Conservation (phyloP, 352 stramenopile genomes). For the Pythium grandisporangium region DNA sequence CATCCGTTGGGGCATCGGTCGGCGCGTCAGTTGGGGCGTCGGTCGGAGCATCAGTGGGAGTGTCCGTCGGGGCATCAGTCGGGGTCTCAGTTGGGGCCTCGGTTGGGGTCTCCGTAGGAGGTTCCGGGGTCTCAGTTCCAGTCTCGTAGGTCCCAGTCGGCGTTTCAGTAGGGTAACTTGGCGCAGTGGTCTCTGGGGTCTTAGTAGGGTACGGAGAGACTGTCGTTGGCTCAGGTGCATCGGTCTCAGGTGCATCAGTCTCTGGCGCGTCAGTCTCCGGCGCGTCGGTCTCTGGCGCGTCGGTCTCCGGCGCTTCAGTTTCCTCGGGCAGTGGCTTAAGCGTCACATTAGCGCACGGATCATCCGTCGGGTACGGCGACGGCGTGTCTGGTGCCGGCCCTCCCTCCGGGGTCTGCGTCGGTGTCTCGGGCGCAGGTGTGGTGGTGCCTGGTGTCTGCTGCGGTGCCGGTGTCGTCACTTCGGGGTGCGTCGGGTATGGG, state of each 20-base stretch:
- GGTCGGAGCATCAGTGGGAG: background rate
- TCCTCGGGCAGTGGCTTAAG: constrained; percentile 2
- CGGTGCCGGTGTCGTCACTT: background rate
- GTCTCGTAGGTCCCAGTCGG: background rate
- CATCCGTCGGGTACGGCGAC: background rate
- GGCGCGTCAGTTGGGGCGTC: background rate
- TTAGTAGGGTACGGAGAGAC: too few species aligned
- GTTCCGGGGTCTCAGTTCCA: background rate
- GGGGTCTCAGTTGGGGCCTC: background rate
- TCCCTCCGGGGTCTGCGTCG: background rate
- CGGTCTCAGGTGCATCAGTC: background rate
- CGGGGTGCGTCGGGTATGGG: too few species aligned
- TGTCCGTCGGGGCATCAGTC: background rate
- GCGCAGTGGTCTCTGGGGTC: too few species aligned
- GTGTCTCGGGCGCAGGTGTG: background rate
- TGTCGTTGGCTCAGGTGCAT: too few species aligned
- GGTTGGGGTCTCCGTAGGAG: background rate
- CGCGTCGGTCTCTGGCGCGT: background rate
- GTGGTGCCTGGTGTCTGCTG: background rate
- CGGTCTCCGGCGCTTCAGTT: background rate
- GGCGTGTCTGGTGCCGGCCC: background rate
- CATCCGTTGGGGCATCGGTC: too few species aligned
- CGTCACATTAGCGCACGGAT: constrained; percentile 4
- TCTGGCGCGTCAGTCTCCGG: background rate
- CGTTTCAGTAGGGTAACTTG: too few species aligned